These are phyloP conservation scores for Phlyctochytrium arcticum DNA, from an alignment of 192 early-diverging fungal genomes.

Conservation along the genomic window DNA sequence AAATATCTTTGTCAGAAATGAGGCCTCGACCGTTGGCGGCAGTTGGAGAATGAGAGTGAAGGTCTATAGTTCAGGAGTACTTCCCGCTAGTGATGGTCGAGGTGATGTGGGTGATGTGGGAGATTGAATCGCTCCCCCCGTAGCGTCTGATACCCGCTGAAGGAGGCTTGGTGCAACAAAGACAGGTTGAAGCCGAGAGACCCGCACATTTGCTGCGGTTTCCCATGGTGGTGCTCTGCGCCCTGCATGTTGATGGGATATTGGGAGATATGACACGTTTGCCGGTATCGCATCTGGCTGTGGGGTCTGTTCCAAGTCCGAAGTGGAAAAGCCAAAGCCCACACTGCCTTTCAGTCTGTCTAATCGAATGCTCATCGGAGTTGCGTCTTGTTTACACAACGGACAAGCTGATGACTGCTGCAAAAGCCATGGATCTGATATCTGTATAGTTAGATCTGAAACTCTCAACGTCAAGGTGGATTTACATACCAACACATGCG, in stretches of 20 bases:
- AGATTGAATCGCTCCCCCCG: no score
- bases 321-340: slow-evolving; percentile 11
- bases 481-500: slow-evolving; percentile 57
- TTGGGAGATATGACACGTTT: not conserved
- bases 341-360: slow-evolving; percentile 11
- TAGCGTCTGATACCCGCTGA: not conserved
- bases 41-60: no score
- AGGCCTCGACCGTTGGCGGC: no score
- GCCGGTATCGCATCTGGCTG: not conserved
- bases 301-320: slow-evolving; percentile 1
- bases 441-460: not conserved
- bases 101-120: not conserved
- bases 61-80: no score
- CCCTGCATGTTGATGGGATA: no score
- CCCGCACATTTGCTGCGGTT: not conserved
- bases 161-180: not conserved
- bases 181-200: not conserved
- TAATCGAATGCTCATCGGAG: slow-evolving; percentile 1
- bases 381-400: slow-evolving; percentile 20
- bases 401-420: slow-evolving; percentile 15
- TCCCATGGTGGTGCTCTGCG: not conserved
- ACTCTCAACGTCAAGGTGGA: not conserved
- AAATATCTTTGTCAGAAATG: no score
- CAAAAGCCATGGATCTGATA: slow-evolving; percentile 20
- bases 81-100: no score